phyloP scores from a whole-genome alignment of 1,139 yeast species.

The Lodderomyces theae region DNA sequence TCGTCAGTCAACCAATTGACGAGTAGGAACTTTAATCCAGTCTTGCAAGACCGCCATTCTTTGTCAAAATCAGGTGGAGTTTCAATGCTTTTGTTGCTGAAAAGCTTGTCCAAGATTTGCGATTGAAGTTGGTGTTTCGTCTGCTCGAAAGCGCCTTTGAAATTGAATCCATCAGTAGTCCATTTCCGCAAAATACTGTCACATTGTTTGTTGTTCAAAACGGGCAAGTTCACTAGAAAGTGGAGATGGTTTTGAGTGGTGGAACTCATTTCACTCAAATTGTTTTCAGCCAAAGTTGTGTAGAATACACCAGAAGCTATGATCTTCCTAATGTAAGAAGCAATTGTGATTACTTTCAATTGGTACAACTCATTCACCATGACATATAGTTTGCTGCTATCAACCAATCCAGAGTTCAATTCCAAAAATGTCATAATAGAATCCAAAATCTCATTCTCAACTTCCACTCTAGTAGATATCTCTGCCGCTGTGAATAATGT shows the following conservation, averaged over 20 bases:
- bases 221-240: constrained; percentile 55
- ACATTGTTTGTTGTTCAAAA: constrained; percentile 48
- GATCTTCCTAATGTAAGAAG: constrained; percentile 70
- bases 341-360: constrained; percentile 52
- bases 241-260: constrained; percentile 37
- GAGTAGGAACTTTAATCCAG: constrained; percentile 44
- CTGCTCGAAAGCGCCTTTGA: constrained; percentile 32
- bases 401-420: constrained; percentile 15
- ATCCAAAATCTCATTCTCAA: constrained; percentile 50
- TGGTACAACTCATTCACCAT: constrained; percentile 56
- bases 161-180: constrained; percentile 32
- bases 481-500: constrained; percentile 26
- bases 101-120: constrained; percentile 24
- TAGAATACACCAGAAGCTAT: constrained; percentile 84
- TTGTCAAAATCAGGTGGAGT: constrained; percentile 9
- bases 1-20: constrained; percentile 45
- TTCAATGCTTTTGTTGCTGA: constrained; percentile 16
- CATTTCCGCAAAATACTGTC: constrained; percentile 47
- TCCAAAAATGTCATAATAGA: constrained; percentile 46
- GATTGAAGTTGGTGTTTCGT: constrained; percentile 24
- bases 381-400: constrained; percentile 41
- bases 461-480: constrained; percentile 31
- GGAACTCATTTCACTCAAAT: constrained; percentile 7
- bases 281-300: constrained; percentile 28
- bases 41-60: constrained; percentile 17